phyloP scores from a whole-genome alignment of 768 basidiomycete genomes.

The Panellus pusillus region DNA sequence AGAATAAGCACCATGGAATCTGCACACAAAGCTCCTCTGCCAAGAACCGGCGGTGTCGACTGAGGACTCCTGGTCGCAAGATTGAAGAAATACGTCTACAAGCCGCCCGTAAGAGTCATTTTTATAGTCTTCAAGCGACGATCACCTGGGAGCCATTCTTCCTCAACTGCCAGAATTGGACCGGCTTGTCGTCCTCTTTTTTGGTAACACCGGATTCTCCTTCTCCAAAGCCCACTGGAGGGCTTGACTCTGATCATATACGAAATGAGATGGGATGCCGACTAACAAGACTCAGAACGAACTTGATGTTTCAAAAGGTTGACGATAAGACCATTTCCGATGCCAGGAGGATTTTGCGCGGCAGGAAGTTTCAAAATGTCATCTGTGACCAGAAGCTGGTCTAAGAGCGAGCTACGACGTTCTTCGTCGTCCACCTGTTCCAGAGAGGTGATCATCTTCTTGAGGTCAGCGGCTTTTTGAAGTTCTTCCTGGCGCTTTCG shows the following conservation, averaged over 20 bases:
- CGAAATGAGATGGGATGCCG: neutral
- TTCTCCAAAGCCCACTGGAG: constrained; percentile 82
- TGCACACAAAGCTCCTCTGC: constrained; percentile 83
- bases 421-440: constrained; percentile 80
- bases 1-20: constrained; percentile 73
- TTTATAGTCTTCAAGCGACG: neutral
- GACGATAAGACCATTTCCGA: constrained; percentile 63
- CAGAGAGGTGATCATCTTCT: constrained; percentile 59
- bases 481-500: constrained; percentile 52
- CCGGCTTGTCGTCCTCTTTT: constrained; percentile 64
- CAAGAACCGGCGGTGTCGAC: constrained; percentile 59
- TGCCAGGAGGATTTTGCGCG: constrained; percentile 72
- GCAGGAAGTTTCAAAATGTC: constrained; percentile 73
- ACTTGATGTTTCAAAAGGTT: constrained; percentile 86
- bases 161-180: constrained; percentile 86
- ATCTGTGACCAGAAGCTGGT: constrained; percentile 63
- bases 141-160: constrained; percentile 56
- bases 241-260: constrained; percentile 63
- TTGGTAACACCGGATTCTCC: constrained; percentile 79
- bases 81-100: constrained; percentile 70
- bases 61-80: constrained; percentile 83
- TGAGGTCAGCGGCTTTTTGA: constrained; percentile 66
- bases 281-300: neutral
- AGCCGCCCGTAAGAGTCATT: neutral
- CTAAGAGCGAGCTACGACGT: constrained; percentile 68